Percentiles rank a stretch among this genome's conserved stretches.
Evolutionary conservation across 768 basidiomycete genomes (phyloP).

Genomic region (Amanita rubescens): DNA sequence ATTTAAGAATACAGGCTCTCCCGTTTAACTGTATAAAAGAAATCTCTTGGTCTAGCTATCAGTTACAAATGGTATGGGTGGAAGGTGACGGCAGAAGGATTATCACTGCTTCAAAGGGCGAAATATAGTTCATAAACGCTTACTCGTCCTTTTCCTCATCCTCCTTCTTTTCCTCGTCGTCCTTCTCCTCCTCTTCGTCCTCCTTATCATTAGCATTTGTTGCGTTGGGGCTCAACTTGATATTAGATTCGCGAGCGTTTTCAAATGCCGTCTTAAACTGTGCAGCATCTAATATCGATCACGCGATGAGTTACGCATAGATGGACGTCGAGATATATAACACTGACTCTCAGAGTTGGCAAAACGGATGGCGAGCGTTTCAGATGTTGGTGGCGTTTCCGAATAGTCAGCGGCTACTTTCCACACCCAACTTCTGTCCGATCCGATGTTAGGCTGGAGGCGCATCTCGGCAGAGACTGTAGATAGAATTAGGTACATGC

Average conservation of each 20-base stretch:
- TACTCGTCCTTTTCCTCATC: slow-evolving; percentile 26
- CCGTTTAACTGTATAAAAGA: slow-evolving; percentile 1
- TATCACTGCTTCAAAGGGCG: too few species aligned
- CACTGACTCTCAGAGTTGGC: slow-evolving; percentile 90
- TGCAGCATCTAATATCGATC: slow-evolving; percentile 54
- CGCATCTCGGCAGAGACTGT: slow-evolving; percentile 85
- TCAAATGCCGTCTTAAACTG: slow-evolving; percentile 91
- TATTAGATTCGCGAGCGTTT: slow-evolving; percentile 68
- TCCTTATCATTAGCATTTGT: slow-evolving; percentile 17
- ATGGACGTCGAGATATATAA: background rate
- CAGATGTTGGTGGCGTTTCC: slow-evolving; percentile 81
- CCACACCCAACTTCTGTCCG: slow-evolving; percentile 99
- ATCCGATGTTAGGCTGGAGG: slow-evolving; percentile 96
- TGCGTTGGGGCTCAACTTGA: slow-evolving; percentile 25
- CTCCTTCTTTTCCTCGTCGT: slow-evolving; percentile 21
- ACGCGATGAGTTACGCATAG: background rate
- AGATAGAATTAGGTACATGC: background rate
- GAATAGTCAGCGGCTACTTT: slow-evolving; percentile 94
- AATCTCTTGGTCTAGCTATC: slow-evolving; percentile 16
- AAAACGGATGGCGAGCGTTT: slow-evolving; percentile 97
- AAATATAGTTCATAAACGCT: background rate
- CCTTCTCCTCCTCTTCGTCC: slow-evolving; percentile 18
- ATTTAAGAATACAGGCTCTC: slow-evolving; percentile 1
- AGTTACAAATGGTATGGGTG: slow-evolving; percentile 15
- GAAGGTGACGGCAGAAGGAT: slow-evolving; percentile 1